These are phyloP conservation scores for Ophiocordyceps camponoti-saundersi DNA, from an alignment of 2,329 filamentous ascomycete genomes.

Conservation along the genomic window DNA sequence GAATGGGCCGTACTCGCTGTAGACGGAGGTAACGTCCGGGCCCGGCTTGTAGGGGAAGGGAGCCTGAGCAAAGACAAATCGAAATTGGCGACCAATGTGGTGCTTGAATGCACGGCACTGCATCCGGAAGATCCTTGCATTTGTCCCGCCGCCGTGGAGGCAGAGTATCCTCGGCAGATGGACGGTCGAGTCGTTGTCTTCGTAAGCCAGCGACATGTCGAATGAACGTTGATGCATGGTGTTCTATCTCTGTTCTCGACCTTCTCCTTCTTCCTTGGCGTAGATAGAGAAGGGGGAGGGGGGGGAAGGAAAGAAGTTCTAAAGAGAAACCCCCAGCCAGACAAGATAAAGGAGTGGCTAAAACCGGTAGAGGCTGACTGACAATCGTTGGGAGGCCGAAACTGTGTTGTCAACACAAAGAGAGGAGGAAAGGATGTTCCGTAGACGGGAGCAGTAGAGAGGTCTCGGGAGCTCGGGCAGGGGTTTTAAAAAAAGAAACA, in stretches of 20 bases:
- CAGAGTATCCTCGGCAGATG: conserved; percentile 49
- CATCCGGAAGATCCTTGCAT: conserved; percentile 42
- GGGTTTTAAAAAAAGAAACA: too few relatives aligned
- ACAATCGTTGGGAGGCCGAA: too few relatives aligned
- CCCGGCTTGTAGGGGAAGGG: conserved; percentile 45
- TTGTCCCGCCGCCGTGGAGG: conserved; percentile 56
- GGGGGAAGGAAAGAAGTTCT: background rate
- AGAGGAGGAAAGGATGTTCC: too few relatives aligned
- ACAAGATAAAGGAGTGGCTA: too few relatives aligned
- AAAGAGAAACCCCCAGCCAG: too few relatives aligned
- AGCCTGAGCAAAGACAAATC: conserved; percentile 50
- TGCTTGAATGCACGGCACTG: conserved; percentile 37
- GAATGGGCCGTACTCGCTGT: conserved; percentile 45
- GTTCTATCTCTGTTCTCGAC: background rate
- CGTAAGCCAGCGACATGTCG: background rate
- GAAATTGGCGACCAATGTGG: conserved; percentile 36
- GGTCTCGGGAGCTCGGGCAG: too few relatives aligned
- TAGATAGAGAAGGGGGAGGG: too few relatives aligned
- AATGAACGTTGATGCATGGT: background rate
- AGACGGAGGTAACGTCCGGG: conserved; percentile 43
- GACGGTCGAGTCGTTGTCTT: background rate
- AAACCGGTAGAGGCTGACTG: too few relatives aligned
- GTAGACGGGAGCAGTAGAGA: too few relatives aligned
- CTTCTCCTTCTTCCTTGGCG: background rate
- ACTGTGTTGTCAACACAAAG: too few relatives aligned